Base-by-base conservation (phyloP, 2,329 filamentous ascomycete genomes). In the Fusarium ambrosium region DNA sequence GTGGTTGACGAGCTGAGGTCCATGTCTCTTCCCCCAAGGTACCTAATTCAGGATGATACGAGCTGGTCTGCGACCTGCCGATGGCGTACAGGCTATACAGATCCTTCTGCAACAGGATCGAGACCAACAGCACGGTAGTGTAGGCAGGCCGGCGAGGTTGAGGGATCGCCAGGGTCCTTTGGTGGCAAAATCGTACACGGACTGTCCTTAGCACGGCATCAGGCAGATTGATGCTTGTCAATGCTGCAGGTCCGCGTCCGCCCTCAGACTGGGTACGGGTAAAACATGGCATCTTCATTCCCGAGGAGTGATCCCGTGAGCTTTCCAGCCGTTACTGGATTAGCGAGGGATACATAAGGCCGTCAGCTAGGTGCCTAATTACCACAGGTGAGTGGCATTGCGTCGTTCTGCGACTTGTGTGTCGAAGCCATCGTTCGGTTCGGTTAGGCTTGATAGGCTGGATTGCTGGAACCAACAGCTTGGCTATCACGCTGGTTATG, bases 81-180 rank as follows among this genome's bases (percentile, higher is more conserved):
- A 16, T 61, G 36, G 71, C 65, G 66, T 69, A 66, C 64, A 56
- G 60, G 48, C 45, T 14, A 41, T 45, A 55, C 37, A 74, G 69
- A 72, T 70, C 60, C 69, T 58, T 64, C 67, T 70, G 73, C 56
- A 59, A 37, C 66, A 69, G 51, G 71, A 74, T 74, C 69, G 71
- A 75, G 73, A 70, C 69, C 72, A 72, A 64, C 66, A 70, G 64
- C 51, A 62, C 67, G 66, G 55, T 72, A 71, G 64, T 61, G 67
- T 63, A 69, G 64, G 58, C 65, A 69, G 64, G 64, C 56, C 58
- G 51, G 36, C 37, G 24, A 48, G 62, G 48, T 66, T 24, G 51
- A 75, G 68, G 53, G 77, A 79, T 79, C 73, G 71, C 71, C 77
- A 79, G 77, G 77, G 77, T 78, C 77, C 48, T 73, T 58, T 58